Percentiles rank a stretch among this genome's conserved stretches.
Conservation (phyloP, 176 grass and related monocot species). For the Eragrostis nindensis region DNA sequence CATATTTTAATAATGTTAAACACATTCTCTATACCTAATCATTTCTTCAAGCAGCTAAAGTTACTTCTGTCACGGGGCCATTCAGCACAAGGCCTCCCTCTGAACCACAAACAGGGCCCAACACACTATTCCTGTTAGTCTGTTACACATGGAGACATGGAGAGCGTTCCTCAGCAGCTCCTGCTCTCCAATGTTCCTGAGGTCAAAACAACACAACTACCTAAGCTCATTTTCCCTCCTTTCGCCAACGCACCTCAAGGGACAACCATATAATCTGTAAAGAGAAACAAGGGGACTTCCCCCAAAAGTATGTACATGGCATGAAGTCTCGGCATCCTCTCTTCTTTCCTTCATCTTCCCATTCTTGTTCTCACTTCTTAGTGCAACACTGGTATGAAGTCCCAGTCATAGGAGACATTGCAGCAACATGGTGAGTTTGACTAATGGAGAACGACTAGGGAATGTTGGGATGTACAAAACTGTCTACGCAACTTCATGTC, state of each 20-base stretch:
- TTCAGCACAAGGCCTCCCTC: slow-evolving; percentile 49
- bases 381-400: neutral
- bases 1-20: neutral
- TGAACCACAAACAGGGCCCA: slow-evolving; percentile 10
- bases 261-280: neutral
- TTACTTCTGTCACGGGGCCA: slow-evolving; percentile 43
- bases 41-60: slow-evolving; percentile 40
- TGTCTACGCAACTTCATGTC: slow-evolving; percentile 22
- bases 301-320: slow-evolving; percentile 35
- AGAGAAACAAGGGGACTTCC: neutral
- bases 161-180: neutral
- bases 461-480: slow-evolving; percentile 25
- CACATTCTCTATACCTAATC: slow-evolving; percentile 8
- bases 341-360: neutral
- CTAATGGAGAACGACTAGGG: slow-evolving; percentile 3
- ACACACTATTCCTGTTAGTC: neutral
- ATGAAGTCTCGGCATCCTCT: neutral
- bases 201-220: slow-evolving; percentile 35
- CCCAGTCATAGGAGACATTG: slow-evolving; percentile 1
- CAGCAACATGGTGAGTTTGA: neutral
- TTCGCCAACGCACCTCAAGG: neutral
- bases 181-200: neutral
- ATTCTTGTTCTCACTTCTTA: neutral
- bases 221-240: neutral
- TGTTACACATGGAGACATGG: neutral